Evolutionary conservation across 495 filamentous ascomycete genomes (phyloP).

Genomic region (Neurospora sp.): DNA sequence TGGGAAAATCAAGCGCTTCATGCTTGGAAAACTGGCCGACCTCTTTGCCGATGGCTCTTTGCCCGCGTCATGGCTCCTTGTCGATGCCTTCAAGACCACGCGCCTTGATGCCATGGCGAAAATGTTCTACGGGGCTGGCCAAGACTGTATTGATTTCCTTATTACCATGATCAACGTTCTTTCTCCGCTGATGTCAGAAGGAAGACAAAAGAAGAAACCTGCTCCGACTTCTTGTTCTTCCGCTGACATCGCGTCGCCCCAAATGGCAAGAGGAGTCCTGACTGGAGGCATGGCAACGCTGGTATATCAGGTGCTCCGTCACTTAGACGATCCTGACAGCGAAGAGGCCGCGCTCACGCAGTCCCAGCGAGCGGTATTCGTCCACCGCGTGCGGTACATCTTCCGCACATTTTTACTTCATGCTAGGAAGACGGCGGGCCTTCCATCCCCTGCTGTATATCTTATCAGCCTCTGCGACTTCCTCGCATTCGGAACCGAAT

Average conservation of each 20-base stretch:
- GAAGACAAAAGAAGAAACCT: neutral
- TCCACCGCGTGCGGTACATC: conserved; percentile 13
- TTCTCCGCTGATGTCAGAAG: conserved; percentile 12
- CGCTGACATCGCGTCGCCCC: conserved; percentile 1
- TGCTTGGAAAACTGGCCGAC: conserved; percentile 24
- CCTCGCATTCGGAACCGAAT: conserved; percentile 5
- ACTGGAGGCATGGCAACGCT: conserved; percentile 10
- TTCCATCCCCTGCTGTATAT: conserved; percentile 13
- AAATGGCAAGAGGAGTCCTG: conserved; percentile 7
- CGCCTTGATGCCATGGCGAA: conserved; percentile 18
- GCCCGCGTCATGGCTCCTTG: conserved; percentile 35
- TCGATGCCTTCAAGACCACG: conserved; percentile 25
- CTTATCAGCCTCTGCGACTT: conserved; percentile 18
- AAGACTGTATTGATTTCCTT: conserved; percentile 29
- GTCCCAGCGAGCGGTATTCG: neutral
- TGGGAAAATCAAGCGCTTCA: conserved; percentile 15
- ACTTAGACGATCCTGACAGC: neutral
- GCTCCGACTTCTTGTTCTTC: neutral
- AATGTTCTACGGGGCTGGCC: conserved; percentile 6
- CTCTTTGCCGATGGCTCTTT: conserved; percentile 26
- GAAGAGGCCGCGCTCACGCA: neutral
- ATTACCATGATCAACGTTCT: conserved; percentile 24
- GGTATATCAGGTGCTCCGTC: conserved; percentile 11
- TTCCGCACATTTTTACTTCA: neutral
- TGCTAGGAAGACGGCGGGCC: conserved; percentile 2